Percentiles rank a stretch among this genome's conserved stretches.
These are phyloP conservation scores for Bacidia rubella DNA, from an alignment of 495 filamentous ascomycete species.

Conservation along the genomic window DNA sequence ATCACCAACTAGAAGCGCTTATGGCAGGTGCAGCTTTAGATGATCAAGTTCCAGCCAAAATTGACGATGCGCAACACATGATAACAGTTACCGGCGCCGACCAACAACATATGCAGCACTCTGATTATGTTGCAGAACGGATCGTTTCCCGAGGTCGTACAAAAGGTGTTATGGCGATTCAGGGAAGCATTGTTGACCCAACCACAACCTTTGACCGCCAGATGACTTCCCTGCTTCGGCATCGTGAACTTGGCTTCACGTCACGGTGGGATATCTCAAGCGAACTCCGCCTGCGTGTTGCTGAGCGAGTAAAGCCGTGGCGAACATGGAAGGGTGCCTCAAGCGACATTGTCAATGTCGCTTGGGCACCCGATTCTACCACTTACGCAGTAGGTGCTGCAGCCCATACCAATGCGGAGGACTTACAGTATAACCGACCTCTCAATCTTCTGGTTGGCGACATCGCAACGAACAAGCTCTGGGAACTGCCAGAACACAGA, in stretches of 20 bases:
- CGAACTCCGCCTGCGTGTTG: conserved; percentile 14
- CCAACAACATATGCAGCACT: background rate
- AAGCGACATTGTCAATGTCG: conserved; percentile 33
- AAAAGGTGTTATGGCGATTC: conserved; percentile 1
- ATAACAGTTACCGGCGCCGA: background rate
- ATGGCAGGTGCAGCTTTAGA: background rate
- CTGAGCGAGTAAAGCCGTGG: conserved; percentile 23
- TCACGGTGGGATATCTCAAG: conserved; percentile 1
- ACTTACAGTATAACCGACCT: conserved; percentile 71
- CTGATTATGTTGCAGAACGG: background rate
- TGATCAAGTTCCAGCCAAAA: background rate
- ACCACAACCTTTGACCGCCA: background rate
- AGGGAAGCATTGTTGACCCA: conserved; percentile 9
- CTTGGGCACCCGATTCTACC: conserved; percentile 37
- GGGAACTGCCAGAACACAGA: conserved; percentile 58
- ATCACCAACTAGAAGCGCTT: background rate
- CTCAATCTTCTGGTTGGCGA: conserved; percentile 69
- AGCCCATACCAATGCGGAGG: conserved; percentile 57
- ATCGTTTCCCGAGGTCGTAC: background rate
- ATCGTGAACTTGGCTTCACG: conserved; percentile 13
- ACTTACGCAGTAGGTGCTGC: conserved; percentile 50
- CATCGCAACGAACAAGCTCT: conserved; percentile 35
- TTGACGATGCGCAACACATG: background rate
- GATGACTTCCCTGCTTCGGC: conserved; percentile 7
- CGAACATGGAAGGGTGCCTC: conserved; percentile 40